Evolutionary conservation across 495 filamentous ascomycete species (phyloP).

Genomic region (Cenococcum geophilum): DNA sequence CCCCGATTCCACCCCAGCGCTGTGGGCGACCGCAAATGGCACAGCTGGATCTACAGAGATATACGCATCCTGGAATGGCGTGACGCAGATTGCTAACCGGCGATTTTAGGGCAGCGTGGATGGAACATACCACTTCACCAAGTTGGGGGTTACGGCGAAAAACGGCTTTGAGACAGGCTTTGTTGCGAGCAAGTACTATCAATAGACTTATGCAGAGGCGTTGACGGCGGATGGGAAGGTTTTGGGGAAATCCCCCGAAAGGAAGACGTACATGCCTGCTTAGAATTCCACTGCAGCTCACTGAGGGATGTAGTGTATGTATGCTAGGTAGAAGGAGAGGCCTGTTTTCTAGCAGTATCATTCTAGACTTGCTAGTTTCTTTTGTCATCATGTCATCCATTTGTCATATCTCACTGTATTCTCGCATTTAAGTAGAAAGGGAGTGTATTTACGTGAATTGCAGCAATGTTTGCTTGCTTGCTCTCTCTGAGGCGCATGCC

Average conservation of each 20-base stretch:
- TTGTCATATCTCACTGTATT: too few relatives aligned
- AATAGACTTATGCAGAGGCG: conserved; percentile 27
- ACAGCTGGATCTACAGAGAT: not conserved
- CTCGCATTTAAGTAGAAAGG: too few relatives aligned
- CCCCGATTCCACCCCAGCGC: not conserved
- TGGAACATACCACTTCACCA: conserved; percentile 14
- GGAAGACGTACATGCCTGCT: not conserved
- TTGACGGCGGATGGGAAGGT: not conserved
- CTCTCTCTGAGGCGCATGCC: too few relatives aligned
- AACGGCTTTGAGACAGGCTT: conserved; percentile 31
- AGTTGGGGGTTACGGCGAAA: conserved; percentile 17
- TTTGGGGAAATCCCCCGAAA: not conserved
- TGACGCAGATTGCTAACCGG: conserved; percentile 12
- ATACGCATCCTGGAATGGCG: conserved; percentile 20
- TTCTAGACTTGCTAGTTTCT: too few relatives aligned
- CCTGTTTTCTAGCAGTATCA: too few relatives aligned
- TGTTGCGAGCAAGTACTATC: conserved; percentile 6
- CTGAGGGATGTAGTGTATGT: not conserved
- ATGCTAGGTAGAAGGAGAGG: too few relatives aligned
- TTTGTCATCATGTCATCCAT: too few relatives aligned
- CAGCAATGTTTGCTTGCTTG: too few relatives aligned
- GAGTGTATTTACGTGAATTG: too few relatives aligned
- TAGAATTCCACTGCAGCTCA: not conserved
- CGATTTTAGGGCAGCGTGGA: conserved; percentile 4
- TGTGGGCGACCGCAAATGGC: not conserved